Evolutionary conservation across 176 grass and related monocot species (phyloP).

Genomic region (Eleusine indica): DNA sequence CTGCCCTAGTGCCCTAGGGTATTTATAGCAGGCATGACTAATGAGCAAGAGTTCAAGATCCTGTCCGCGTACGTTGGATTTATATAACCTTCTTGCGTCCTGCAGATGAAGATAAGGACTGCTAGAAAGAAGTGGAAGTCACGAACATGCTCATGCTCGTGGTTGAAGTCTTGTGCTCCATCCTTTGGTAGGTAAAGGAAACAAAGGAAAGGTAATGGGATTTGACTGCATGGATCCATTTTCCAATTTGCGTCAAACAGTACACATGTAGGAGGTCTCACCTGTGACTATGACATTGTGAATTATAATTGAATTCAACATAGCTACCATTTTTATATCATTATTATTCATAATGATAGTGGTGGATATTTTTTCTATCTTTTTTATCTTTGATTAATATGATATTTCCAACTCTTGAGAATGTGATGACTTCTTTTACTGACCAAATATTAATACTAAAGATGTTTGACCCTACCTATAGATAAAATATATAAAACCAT

Average conservation of each 20-base stretch:
- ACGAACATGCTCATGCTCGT: background rate
- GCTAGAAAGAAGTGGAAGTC: background rate
- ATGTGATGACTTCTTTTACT: no score
- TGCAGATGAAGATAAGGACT: background rate
- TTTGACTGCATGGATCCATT: background rate
- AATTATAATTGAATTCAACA: no score
- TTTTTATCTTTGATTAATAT: no score
- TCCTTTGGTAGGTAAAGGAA: conserved; percentile 14
- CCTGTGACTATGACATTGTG: no score
- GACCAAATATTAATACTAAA: no score
- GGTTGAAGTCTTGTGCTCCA: conserved; percentile 34
- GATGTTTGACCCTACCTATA: no score
- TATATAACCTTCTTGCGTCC: background rate
- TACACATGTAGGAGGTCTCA: conserved; percentile 1
- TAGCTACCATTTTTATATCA: no score
- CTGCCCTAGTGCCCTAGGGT: background rate
- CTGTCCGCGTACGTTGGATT: background rate
- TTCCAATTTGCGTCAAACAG: background rate
- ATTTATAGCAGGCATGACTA: background rate
- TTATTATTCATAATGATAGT: no score
- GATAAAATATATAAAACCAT: no score
- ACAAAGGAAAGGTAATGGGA: background rate
- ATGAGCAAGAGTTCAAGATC: background rate
- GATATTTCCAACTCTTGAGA: no score
- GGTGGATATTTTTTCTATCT: no score